phyloP scores from a whole-genome alignment of 163 green algal genomes.

The Volvox carteri region DNA sequence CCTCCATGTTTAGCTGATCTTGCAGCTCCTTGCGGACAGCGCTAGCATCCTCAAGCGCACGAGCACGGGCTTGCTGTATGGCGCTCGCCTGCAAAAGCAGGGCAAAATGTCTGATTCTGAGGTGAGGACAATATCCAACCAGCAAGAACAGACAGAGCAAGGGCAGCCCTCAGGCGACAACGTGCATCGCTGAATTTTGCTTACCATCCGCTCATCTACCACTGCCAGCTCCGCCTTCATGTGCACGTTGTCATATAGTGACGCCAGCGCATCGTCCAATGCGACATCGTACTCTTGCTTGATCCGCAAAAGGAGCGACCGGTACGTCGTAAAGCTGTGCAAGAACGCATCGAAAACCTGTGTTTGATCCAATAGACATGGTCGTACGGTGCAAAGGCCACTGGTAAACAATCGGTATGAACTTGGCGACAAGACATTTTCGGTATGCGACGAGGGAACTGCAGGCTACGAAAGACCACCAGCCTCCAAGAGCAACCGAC shows the following conservation, averaged over 20 bases:
- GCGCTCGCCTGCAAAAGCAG: slow-evolving; percentile 28
- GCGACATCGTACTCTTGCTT: slow-evolving; percentile 75
- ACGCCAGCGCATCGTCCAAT: slow-evolving; percentile 74
- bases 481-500: too few species aligned
- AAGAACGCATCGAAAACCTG: slow-evolving; percentile 82
- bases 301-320: slow-evolving; percentile 73
- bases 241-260: slow-evolving; percentile 76
- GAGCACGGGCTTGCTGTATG: slow-evolving; percentile 42
- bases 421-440: too few species aligned
- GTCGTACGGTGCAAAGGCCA: too few species aligned
- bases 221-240: slow-evolving; percentile 77
- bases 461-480: too few species aligned
- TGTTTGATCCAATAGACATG: too few species aligned
- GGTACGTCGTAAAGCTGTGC: slow-evolving; percentile 82
- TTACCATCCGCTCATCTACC: slow-evolving; percentile 67
- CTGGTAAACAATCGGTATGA: too few species aligned
- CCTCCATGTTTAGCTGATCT: slow-evolving; percentile 56
- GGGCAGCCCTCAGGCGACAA: too few species aligned
- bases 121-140: too few species aligned
- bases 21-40: slow-evolving; percentile 58
- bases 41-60: slow-evolving; percentile 38
- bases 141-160: too few species aligned
- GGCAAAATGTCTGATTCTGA: too few species aligned
- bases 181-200: too few species aligned
- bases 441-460: too few species aligned